Evolutionary conservation across 805 yeast species (phyloP).

Genomic region (Nakazawaea anatomiae): DNA sequence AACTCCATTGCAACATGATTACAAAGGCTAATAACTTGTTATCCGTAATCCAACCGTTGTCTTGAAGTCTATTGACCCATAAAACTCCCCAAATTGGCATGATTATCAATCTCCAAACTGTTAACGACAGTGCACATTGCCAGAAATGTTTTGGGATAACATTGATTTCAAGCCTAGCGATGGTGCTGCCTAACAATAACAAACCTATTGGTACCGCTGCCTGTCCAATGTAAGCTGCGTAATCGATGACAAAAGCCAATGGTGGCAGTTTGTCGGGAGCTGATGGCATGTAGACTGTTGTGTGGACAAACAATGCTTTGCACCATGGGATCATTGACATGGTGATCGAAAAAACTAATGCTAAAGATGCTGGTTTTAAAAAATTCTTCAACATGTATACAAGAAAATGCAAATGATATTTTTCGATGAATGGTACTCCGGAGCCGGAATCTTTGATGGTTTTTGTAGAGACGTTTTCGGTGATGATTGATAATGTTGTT

Average conservation of each 20-base stretch:
- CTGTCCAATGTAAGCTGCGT: slow-evolving; percentile 39
- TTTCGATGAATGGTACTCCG: slow-evolving; percentile 19
- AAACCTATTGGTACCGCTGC: slow-evolving; percentile 56
- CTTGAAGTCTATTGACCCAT: slow-evolving; percentile 36
- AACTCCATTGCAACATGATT: slow-evolving; percentile 40
- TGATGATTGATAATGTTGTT: slow-evolving; percentile 21
- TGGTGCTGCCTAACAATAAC: slow-evolving; percentile 46
- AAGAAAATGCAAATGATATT: slow-evolving; percentile 22
- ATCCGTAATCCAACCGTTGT: slow-evolving; percentile 43
- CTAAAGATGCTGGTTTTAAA: slow-evolving; percentile 40
- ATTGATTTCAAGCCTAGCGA: slow-evolving; percentile 42
- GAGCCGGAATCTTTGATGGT: slow-evolving; percentile 20
- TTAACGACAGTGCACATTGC: slow-evolving; percentile 44
- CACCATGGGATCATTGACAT: slow-evolving; percentile 52
- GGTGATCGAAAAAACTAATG: slow-evolving; percentile 37
- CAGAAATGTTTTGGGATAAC: slow-evolving; percentile 47
- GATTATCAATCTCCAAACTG: slow-evolving; percentile 34
- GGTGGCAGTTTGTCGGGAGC: slow-evolving; percentile 51
- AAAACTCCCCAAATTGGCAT: slow-evolving; percentile 52
- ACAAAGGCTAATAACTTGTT: slow-evolving; percentile 33
- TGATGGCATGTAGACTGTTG: slow-evolving; percentile 21
- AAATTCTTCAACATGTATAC: slow-evolving; percentile 37
- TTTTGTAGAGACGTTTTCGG: slow-evolving; percentile 24
- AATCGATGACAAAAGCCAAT: slow-evolving; percentile 45
- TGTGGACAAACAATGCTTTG: slow-evolving; percentile 37